These are phyloP conservation scores for Quercus suber DNA, from an alignment of 306 rosid genomes.

Conservation along the genomic window DNA sequence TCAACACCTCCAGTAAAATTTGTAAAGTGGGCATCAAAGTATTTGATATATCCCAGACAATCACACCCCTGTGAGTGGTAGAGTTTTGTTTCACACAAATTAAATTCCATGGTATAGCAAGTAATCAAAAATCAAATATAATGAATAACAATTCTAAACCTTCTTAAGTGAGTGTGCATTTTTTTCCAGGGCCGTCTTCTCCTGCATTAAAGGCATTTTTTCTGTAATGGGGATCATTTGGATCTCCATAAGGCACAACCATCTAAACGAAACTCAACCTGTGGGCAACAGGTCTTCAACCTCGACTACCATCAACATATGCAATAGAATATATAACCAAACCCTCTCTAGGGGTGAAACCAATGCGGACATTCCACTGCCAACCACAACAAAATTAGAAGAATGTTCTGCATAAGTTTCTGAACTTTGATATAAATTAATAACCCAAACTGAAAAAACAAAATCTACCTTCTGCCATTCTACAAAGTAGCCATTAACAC, in stretches of 20 bases:
- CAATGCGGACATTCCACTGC: conserved; percentile 94
- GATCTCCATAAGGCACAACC: conserved; percentile 98
- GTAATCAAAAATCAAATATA: conserved; percentile 1
- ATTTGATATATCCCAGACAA: conserved; percentile 86
- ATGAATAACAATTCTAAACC: conserved; percentile 38
- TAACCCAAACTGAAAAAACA: no score
- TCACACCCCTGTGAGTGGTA: conserved; percentile 64
- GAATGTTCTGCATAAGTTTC: no score
- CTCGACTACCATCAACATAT: conserved; percentile 85
- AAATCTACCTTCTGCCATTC: no score
- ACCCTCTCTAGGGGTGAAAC: conserved; percentile 91
- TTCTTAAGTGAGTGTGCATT: conserved; percentile 89
- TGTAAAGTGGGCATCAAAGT: conserved; percentile 85
- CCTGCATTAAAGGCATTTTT: conserved; percentile 97
- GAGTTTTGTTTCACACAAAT: conserved; percentile 30
- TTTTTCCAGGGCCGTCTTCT: conserved; percentile 90
- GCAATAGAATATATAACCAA: conserved; percentile 85
- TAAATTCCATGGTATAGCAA: neutral
- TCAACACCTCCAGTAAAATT: conserved; percentile 85
- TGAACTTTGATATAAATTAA: no score
- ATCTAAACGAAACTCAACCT: conserved; percentile 89
- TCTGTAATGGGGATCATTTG: conserved; percentile 86
- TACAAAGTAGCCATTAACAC: no score
- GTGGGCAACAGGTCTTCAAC: conserved; percentile 87
- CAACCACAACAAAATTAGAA: no score